Conservation (phyloP, 768 basidiomycete species). For the Panus rudis region DNA sequence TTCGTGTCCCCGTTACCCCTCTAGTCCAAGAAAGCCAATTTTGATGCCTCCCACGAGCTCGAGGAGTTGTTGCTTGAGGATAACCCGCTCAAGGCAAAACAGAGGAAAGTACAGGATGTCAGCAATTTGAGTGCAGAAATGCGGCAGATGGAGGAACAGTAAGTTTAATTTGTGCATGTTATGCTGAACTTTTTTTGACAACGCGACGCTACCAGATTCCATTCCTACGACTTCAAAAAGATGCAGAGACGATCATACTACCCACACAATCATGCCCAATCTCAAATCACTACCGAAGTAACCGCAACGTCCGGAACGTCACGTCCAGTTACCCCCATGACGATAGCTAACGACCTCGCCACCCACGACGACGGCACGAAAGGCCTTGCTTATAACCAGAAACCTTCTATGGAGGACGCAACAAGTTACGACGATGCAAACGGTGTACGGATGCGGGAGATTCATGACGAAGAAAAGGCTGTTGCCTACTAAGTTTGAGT, state of each 20-base stretch:
- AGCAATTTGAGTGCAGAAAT: constrained; percentile 81
- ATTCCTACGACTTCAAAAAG: constrained; percentile 86
- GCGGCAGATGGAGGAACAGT: constrained; percentile 99
- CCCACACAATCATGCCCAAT: constrained; percentile 72
- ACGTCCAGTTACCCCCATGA: constrained; percentile 62
- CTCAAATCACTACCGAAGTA: constrained; percentile 46
- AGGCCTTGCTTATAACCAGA: constrained; percentile 16
- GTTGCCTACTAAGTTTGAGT: background rate
- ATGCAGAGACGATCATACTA: constrained; percentile 91
- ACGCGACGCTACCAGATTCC: constrained; percentile 52
- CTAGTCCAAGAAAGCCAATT: constrained; percentile 98
- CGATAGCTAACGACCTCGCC: constrained; percentile 14
- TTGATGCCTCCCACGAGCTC: constrained; percentile 96
- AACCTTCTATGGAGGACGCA: constrained; percentile 13
- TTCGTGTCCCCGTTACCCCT: constrained; percentile 8
- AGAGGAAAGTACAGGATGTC: constrained; percentile 83
- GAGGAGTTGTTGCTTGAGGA: constrained; percentile 95
- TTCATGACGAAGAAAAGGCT: constrained; percentile 11
- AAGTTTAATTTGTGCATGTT: constrained; percentile 20
- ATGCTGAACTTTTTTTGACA: constrained; percentile 1
- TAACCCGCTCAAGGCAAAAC: constrained; percentile 92
- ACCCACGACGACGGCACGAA: constrained; percentile 12
- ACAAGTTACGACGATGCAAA: constrained; percentile 7
- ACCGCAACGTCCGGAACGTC: constrained; percentile 76
- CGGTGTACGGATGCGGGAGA: constrained; percentile 10